Percentiles rank a stretch among this genome's conserved stretches.
phyloP scores from a whole-genome alignment of 768 basidiomycete genomes.

The Porphyrellus cyaneotinctus region DNA sequence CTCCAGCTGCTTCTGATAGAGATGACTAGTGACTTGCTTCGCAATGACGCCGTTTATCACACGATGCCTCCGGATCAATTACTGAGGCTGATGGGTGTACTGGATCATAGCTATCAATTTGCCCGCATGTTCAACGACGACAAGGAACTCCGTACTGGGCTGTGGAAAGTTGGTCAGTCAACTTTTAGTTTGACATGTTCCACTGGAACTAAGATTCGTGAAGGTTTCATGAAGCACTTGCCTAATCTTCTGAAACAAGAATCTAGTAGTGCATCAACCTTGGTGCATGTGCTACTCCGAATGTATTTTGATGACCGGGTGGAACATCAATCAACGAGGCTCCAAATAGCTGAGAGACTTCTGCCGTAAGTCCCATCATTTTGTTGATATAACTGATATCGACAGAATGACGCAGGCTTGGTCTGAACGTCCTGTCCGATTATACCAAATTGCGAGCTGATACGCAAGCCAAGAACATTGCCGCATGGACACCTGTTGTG shows the following conservation, averaged over 20 bases:
- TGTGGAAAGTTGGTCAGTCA: constrained; percentile 98
- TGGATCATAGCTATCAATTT: constrained; percentile 97
- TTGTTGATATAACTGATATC: not conserved
- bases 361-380: constrained; percentile 49
- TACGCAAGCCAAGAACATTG: constrained; percentile 90
- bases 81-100: constrained; percentile 87
- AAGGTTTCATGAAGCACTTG: constrained; percentile 99
- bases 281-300: constrained; percentile 85
- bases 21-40: constrained; percentile 91
- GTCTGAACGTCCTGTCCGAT: constrained; percentile 82
- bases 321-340: constrained; percentile 79
- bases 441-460: constrained; percentile 88
- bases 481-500: constrained; percentile 99
- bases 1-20: constrained; percentile 94
- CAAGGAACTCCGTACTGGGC: constrained; percentile 90
- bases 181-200: not conserved
- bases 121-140: constrained; percentile 97
- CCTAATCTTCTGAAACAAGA: constrained; percentile 98
- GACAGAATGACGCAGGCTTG: constrained; percentile 52
- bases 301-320: constrained; percentile 94
- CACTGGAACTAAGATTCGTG: constrained; percentile 1
- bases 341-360: constrained; percentile 71
- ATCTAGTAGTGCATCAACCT: constrained; percentile 91
- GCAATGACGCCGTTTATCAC: constrained; percentile 86
- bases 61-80: constrained; percentile 94